Evolutionary conservation across 2,329 filamentous ascomycete genomes (phyloP).

Genomic region (Botrytis deweyae): DNA sequence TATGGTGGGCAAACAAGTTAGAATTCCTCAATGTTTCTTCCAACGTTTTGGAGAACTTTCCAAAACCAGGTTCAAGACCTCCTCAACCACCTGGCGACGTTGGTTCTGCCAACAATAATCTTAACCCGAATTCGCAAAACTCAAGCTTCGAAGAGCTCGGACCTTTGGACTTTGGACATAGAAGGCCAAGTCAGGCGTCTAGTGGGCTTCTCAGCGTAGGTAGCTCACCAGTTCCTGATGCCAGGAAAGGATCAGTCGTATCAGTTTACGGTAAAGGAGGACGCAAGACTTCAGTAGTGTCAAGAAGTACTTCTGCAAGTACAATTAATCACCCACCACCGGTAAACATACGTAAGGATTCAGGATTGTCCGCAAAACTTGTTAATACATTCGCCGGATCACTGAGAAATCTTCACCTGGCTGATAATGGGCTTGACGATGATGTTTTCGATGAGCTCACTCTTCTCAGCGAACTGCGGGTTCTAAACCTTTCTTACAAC

Average conservation of each 20-base stretch:
- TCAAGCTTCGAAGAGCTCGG: slow-evolving; percentile 79
- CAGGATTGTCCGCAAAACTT: slow-evolving; percentile 75
- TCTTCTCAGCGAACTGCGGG: slow-evolving; percentile 75
- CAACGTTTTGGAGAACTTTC: slow-evolving; percentile 87
- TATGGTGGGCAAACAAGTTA: slow-evolving; percentile 92
- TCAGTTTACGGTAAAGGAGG: slow-evolving; percentile 76
- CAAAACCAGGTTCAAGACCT: slow-evolving; percentile 74
- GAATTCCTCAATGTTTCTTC: slow-evolving; percentile 94
- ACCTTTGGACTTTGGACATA: slow-evolving; percentile 58
- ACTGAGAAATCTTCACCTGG: slow-evolving; percentile 79
- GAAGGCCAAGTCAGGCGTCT: slow-evolving; percentile 83
- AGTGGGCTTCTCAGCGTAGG: slow-evolving; percentile 73
- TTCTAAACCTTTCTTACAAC: slow-evolving; percentile 94
- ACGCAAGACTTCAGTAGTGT: slow-evolving; percentile 82
- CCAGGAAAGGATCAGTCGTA: slow-evolving; percentile 78
- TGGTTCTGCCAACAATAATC: slow-evolving; percentile 26
- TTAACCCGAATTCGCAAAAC: slow-evolving; percentile 50
- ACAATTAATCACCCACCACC: slow-evolving; percentile 43
- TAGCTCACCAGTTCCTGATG: slow-evolving; percentile 63
- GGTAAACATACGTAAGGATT: slow-evolving; percentile 76
- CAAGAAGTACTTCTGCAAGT: slow-evolving; percentile 59
- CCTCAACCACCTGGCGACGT: slow-evolving; percentile 60
- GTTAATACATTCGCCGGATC: slow-evolving; percentile 86
- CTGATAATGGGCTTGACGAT: slow-evolving; percentile 91
- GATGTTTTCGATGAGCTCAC: slow-evolving; percentile 93